phyloP scores from a whole-genome alignment of 345 rosid species.

The Heritiera littoralis region DNA sequence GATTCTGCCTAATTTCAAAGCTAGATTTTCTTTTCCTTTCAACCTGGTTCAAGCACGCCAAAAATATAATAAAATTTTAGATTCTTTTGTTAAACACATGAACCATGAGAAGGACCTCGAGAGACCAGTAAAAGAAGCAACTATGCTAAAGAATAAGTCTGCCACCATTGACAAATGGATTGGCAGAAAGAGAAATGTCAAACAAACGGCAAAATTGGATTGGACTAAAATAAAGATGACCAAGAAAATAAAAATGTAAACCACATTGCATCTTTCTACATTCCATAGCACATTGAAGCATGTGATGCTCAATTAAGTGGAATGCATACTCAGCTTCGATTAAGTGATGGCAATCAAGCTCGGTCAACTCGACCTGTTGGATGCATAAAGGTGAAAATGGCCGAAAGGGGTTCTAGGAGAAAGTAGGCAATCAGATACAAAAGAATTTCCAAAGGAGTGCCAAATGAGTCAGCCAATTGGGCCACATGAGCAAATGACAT shows the following conservation, averaged over 20 bases:
- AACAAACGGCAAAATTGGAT: conserved; percentile 27
- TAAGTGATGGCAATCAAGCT: conserved; percentile 30
- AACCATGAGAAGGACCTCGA: conserved; percentile 23
- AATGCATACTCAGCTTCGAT: conserved; percentile 60
- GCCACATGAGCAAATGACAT: conserved; percentile 36
- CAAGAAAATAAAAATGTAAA: not conserved
- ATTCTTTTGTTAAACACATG: conserved; percentile 23
- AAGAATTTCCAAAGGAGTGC: conserved; percentile 32
- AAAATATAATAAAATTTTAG: not conserved
- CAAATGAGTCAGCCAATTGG: conserved; percentile 39
- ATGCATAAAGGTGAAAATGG: conserved; percentile 28
- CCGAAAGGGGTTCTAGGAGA: conserved; percentile 9
- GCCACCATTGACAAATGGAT: conserved; percentile 42
- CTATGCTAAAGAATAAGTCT: conserved; percentile 31
- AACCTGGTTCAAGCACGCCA: not conserved
- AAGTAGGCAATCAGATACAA: conserved; percentile 25
- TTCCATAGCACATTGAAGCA: conserved; percentile 37
- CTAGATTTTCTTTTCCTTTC: conserved; percentile 1
- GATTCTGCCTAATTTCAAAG: conserved; percentile 13
- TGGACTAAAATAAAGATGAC: conserved; percentile 32
- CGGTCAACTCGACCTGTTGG: conserved; percentile 48
- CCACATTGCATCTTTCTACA: conserved; percentile 29
- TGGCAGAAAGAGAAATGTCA: conserved; percentile 42
- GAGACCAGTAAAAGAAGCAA: conserved; percentile 29
- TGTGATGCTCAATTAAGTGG: conserved; percentile 57